Conservation (phyloP, 352 stramenopile species). For the Phytophthora sp. region DNA sequence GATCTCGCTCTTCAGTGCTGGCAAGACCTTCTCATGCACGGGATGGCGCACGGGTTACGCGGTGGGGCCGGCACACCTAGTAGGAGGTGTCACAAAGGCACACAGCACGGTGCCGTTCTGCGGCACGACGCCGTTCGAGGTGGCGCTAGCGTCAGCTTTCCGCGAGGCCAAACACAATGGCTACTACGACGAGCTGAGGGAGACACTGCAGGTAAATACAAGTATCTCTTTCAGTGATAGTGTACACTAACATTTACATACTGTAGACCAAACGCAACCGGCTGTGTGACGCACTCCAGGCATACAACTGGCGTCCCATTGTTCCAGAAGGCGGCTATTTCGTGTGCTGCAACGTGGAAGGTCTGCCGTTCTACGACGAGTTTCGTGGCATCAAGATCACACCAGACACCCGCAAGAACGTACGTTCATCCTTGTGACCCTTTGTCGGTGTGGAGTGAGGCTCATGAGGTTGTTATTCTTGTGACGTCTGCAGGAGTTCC, state of each 20-base stretch:
- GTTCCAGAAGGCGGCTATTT: constrained; percentile 96
- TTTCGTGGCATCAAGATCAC: constrained; percentile 64
- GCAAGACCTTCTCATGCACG: constrained; percentile 95
- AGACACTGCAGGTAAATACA: constrained; percentile 55
- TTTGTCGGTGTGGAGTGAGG: constrained; percentile 3
- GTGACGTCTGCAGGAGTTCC: constrained; percentile 57
- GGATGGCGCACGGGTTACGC: constrained; percentile 93
- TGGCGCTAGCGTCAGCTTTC: constrained; percentile 91
- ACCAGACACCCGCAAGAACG: constrained; percentile 58
- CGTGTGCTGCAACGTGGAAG: constrained; percentile 87
- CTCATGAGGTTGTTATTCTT: constrained; percentile 1
- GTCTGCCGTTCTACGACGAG: constrained; percentile 75
- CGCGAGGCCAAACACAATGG: constrained; percentile 87
- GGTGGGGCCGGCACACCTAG: constrained; percentile 60
- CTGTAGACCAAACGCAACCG: constrained; percentile 83
- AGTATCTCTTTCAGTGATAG: constrained; percentile 7
- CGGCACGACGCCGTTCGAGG: constrained; percentile 94
- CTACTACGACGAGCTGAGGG: constrained; percentile 79
- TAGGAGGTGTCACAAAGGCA: constrained; percentile 73
- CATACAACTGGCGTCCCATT: constrained; percentile 89
- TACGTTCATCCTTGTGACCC: constrained; percentile 33
- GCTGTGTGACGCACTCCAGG: constrained; percentile 82
- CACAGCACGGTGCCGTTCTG: constrained; percentile 93
- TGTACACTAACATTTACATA: constrained; percentile 39
- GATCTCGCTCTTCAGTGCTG: constrained; percentile 93